These are phyloP conservation scores for Rhododendron simsii DNA, from an alignment of 148 eudicot species.

Conservation along the genomic window DNA sequence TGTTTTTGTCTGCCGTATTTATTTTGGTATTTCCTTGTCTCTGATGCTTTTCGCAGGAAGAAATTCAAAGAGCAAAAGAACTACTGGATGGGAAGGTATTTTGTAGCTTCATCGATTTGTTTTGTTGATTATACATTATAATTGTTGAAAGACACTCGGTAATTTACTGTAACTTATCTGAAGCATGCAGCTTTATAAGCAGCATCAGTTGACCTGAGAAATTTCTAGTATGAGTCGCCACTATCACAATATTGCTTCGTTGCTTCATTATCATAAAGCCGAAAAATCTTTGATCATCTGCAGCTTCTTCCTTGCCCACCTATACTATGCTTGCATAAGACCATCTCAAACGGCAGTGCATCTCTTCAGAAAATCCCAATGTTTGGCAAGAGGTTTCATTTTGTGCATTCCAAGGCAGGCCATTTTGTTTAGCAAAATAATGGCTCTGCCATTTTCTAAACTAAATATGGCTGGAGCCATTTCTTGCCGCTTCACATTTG, in stretches of 20 bases:
- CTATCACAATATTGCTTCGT: not conserved
- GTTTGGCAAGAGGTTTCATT: not conserved
- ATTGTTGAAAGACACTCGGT: not conserved
- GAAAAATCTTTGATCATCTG: not conserved
- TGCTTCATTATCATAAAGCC: not conserved
- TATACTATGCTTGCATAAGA: not conserved
- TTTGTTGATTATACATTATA: not conserved
- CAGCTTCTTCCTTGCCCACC: not conserved
- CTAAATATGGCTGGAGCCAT: not conserved
- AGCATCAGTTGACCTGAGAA: not conserved
- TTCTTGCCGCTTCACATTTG: not conserved
- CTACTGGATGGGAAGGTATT: conserved; percentile 74
- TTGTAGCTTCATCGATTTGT: not conserved
- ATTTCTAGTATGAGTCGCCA: not conserved
- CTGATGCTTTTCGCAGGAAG: conserved; percentile 52
- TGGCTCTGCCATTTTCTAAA: not conserved
- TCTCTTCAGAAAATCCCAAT: not conserved
- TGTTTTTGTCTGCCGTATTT: not conserved
- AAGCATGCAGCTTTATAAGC: not conserved
- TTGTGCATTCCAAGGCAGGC: not conserved
- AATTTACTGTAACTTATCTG: conserved; percentile 1
- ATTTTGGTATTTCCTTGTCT: not conserved
- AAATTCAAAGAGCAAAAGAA: conserved; percentile 53
- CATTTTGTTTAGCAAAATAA: not conserved
- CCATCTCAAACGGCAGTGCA: not conserved